These are phyloP conservation scores for Corymbia maculata DNA, from an alignment of 345 rosid species.

Conservation along the genomic window DNA sequence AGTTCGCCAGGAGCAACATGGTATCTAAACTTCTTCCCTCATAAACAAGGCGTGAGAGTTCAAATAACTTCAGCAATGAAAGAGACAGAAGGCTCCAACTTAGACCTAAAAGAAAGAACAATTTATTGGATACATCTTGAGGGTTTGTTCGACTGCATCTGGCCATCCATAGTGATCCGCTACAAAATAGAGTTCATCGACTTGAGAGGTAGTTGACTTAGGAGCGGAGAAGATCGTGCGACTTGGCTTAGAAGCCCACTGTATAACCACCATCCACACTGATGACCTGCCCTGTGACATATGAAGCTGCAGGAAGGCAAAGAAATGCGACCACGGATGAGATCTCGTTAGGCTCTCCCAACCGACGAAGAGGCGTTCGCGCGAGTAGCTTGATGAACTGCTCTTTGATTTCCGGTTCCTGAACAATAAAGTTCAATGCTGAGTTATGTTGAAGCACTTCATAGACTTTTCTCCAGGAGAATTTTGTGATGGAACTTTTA, in stretches of 20 bases:
- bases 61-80: background rate
- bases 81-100: background rate
- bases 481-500: background rate
- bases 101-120: background rate
- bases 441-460: background rate
- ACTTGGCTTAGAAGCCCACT: background rate
- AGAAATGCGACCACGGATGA: constrained; percentile 33
- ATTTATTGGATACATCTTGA: background rate
- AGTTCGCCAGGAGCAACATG: background rate
- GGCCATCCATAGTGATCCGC: background rate
- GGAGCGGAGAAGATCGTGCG: background rate
- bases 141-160: background rate
- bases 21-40: background rate
- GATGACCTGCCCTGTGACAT: constrained; percentile 35
- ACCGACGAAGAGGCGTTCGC: constrained; percentile 20
- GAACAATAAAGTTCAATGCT: background rate
- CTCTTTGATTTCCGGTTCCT: background rate
- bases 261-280: constrained; percentile 25
- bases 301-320: constrained; percentile 42
- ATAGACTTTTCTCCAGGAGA: background rate
- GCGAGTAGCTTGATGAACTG: background rate
- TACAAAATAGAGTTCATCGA: background rate
- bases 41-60: background rate
- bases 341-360: constrained; percentile 31
- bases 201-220: background rate